Evolutionary conservation across 129 eudicot genomes (phyloP).

Genomic region (Daucus carota): DNA sequence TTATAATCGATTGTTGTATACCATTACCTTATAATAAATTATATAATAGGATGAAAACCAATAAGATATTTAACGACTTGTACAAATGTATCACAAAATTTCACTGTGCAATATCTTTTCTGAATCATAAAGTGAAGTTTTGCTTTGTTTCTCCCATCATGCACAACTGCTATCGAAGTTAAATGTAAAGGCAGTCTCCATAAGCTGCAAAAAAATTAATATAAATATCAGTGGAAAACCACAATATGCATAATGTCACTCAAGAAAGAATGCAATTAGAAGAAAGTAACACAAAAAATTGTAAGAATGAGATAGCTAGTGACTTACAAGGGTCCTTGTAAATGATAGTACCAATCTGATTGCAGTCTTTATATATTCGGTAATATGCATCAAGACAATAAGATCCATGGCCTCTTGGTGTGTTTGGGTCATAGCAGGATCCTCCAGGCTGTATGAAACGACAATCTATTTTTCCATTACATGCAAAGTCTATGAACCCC

Average conservation of each 20-base stretch:
- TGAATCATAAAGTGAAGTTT: too few species aligned
- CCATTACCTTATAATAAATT: too few species aligned
- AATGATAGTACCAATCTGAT: background rate
- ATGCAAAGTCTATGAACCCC: background rate
- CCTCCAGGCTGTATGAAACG: background rate
- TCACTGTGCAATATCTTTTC: too few species aligned
- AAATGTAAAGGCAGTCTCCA: slow-evolving; percentile 5
- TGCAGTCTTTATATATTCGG: background rate
- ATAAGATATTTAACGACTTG: too few species aligned
- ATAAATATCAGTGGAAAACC: background rate
- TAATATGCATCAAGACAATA: background rate
- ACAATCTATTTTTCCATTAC: background rate
- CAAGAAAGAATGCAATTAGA: background rate
- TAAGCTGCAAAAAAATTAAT: background rate
- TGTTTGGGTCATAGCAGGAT: background rate
- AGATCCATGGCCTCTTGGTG: background rate
- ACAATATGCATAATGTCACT: background rate
- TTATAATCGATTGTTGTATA: too few species aligned
- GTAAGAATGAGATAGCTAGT: background rate
- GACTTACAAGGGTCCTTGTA: background rate
- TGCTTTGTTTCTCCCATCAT: background rate
- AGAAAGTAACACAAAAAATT: background rate
- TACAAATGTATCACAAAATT: too few species aligned
- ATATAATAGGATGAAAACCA: too few species aligned
- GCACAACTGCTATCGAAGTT: background rate